Percentiles rank a stretch among this genome's conserved stretches.
phyloP scores from a whole-genome alignment of 176 grass and related monocot species.

The Panicum miliaceum region DNA sequence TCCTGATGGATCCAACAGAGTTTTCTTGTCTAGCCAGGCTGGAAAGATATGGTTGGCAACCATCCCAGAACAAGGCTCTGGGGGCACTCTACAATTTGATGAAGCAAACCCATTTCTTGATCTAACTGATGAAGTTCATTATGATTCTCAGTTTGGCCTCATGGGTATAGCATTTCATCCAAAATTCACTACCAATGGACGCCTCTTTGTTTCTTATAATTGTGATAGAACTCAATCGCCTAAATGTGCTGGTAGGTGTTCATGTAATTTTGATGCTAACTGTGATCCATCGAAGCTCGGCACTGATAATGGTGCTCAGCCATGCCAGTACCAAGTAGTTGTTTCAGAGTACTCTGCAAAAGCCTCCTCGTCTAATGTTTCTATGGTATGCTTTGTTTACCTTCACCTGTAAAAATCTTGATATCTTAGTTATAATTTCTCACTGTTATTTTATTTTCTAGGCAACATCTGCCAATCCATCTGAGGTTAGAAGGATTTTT shows the following conservation, averaged over 20 bases:
- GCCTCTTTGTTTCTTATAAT: slow-evolving; percentile 90
- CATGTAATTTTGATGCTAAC: slow-evolving; percentile 84
- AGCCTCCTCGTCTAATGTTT: slow-evolving; percentile 60
- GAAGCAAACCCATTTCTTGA: slow-evolving; percentile 79
- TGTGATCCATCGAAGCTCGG: slow-evolving; percentile 89
- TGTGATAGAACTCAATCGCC: slow-evolving; percentile 70
- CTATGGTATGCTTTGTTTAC: slow-evolving; percentile 52
- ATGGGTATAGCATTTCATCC: slow-evolving; percentile 93
- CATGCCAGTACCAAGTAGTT: slow-evolving; percentile 78
- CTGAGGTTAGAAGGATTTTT: slow-evolving; percentile 71
- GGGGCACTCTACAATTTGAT: slow-evolving; percentile 58
- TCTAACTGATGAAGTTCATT: slow-evolving; percentile 84
- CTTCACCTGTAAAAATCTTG: slow-evolving; percentile 20
- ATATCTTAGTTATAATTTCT: not conserved
- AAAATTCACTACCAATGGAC: slow-evolving; percentile 75
- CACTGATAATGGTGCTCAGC: slow-evolving; percentile 60
- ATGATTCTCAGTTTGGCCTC: slow-evolving; percentile 75
- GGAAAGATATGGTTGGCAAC: slow-evolving; percentile 87
- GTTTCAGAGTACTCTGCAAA: slow-evolving; percentile 85
- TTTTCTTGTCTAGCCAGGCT: slow-evolving; percentile 81
- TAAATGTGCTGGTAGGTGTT: slow-evolving; percentile 82
- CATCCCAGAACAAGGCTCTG: slow-evolving; percentile 81
- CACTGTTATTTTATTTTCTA: slow-evolving; percentile 10
- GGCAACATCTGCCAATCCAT: slow-evolving; percentile 64
- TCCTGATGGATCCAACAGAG: slow-evolving; percentile 91